Evolutionary conservation across 2,329 filamentous ascomycete genomes (phyloP).

Genomic region (Penicillium verrucosum): DNA sequence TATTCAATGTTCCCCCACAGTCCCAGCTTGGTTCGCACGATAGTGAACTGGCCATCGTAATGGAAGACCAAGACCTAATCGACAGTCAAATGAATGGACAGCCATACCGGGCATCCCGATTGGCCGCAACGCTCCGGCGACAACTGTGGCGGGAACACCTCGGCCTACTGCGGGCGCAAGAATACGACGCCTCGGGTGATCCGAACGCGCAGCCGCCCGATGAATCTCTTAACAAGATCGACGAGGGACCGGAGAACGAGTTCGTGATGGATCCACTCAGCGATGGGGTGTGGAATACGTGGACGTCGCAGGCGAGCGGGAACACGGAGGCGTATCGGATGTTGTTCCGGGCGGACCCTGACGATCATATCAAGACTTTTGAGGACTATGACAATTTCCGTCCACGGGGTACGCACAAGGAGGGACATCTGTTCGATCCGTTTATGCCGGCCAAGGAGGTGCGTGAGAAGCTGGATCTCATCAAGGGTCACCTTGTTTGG

Average conservation of each 20-base stretch:
- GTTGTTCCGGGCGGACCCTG: constrained; percentile 85
- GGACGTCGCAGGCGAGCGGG: constrained; percentile 67
- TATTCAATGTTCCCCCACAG: constrained; percentile 23
- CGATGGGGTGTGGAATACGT: constrained; percentile 65
- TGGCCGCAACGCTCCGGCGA: constrained; percentile 76
- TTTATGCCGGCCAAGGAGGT: constrained; percentile 72
- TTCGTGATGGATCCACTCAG: constrained; percentile 73
- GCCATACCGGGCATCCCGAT: constrained; percentile 68
- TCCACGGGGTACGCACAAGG: constrained; percentile 63
- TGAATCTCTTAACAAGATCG: constrained; percentile 67
- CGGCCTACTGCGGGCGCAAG: constrained; percentile 73
- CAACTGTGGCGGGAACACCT: constrained; percentile 90
- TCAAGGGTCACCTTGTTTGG: constrained; percentile 89
- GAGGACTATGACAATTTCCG: constrained; percentile 80
- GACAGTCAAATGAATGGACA: constrained; percentile 70
- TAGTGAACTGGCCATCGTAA: constrained; percentile 83
- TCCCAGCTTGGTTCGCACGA: constrained; percentile 82
- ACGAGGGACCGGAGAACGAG: constrained; percentile 64
- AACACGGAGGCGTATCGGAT: constrained; percentile 80
- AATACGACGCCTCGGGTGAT: constrained; percentile 61
- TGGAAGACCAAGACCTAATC: constrained; percentile 71
- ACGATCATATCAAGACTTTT: constrained; percentile 84
- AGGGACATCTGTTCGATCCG: constrained; percentile 82
- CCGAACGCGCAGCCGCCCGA: constrained; percentile 74
- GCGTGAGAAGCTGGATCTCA: constrained; percentile 68